phyloP scores from a whole-genome alignment of 176 grass and related monocot species.

The Rhipidocladum racemiflorum region DNA sequence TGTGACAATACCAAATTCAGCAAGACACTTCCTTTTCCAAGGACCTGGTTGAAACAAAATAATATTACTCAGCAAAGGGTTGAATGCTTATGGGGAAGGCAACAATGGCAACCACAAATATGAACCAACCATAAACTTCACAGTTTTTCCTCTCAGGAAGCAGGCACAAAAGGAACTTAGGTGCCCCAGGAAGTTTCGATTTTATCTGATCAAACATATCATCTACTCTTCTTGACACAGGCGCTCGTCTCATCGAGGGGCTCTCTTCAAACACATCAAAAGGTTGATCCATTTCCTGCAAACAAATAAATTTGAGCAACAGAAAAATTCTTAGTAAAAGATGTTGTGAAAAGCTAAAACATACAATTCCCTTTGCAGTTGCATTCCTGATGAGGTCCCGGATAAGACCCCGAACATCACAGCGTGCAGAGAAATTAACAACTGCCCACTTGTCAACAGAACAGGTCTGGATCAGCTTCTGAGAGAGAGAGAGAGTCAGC shows the following conservation, averaged over 20 bases:
- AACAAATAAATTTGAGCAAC: slow-evolving; percentile 3
- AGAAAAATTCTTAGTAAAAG: background rate
- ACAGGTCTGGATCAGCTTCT: slow-evolving; percentile 55
- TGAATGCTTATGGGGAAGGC: background rate
- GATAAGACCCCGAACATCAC: slow-evolving; percentile 50
- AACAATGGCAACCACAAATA: background rate
- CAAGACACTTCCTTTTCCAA: slow-evolving; percentile 89
- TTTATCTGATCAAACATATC: slow-evolving; percentile 74
- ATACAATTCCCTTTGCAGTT: slow-evolving; percentile 64
- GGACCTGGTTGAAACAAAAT: slow-evolving; percentile 52
- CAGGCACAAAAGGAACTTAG: slow-evolving; percentile 74
- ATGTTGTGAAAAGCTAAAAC: slow-evolving; percentile 28
- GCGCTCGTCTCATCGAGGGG: slow-evolving; percentile 43
- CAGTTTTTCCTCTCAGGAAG: slow-evolving; percentile 89
- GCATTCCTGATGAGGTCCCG: slow-evolving; percentile 58
- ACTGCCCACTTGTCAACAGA: slow-evolving; percentile 57
- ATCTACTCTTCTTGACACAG: slow-evolving; percentile 55
- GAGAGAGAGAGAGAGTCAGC: background rate
- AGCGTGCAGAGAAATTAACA: slow-evolving; percentile 84
- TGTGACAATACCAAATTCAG: slow-evolving; percentile 87
- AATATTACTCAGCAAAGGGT: slow-evolving; percentile 4
- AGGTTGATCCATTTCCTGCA: slow-evolving; percentile 56
- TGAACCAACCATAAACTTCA: slow-evolving; percentile 76
- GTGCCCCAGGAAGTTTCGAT: slow-evolving; percentile 58
- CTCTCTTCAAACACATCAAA: slow-evolving; percentile 62